Conservation (phyloP, 805 yeast genomes). For the Isabelozyma rhagii region DNA sequence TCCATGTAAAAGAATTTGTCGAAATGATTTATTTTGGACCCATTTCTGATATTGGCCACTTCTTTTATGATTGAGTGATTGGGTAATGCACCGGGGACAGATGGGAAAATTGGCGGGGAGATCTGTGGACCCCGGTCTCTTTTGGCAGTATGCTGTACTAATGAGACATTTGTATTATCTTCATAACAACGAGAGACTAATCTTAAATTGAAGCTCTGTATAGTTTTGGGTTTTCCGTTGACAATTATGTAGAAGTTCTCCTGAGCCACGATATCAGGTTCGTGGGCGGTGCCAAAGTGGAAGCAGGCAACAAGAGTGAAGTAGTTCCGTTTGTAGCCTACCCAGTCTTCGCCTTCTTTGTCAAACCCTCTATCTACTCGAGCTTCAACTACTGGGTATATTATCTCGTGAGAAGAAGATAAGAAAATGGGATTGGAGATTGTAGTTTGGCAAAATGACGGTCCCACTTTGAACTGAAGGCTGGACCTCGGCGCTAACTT, state of each 20-base stretch:
- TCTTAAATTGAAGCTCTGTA: slow-evolving; percentile 51
- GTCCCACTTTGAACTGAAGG: slow-evolving; percentile 65
- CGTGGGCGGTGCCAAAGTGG: slow-evolving; percentile 25
- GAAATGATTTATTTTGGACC: slow-evolving; percentile 48
- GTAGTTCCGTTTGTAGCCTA: slow-evolving; percentile 69
- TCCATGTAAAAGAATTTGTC: slow-evolving; percentile 49
- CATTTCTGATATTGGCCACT: slow-evolving; percentile 61
- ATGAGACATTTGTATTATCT: slow-evolving; percentile 40
- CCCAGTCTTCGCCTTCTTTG: slow-evolving; percentile 49
- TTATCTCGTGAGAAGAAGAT: slow-evolving; percentile 17
- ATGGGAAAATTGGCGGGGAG: slow-evolving; percentile 52
- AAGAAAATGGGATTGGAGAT: slow-evolving; percentile 1
- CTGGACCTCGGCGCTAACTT: slow-evolving; percentile 66
- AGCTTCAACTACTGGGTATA: slow-evolving; percentile 45
- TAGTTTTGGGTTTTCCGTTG: slow-evolving; percentile 13
- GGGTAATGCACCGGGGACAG: slow-evolving; percentile 58
- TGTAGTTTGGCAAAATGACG: slow-evolving; percentile 34
- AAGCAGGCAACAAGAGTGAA: slow-evolving; percentile 62
- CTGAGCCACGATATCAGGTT: slow-evolving; percentile 23
- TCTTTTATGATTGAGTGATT: slow-evolving; percentile 52
- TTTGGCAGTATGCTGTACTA: slow-evolving; percentile 73
- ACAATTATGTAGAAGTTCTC: slow-evolving; percentile 31
- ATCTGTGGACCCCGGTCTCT: slow-evolving; percentile 70
- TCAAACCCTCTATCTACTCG: slow-evolving; percentile 68
- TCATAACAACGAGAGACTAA: slow-evolving; percentile 53